A percentile compares a stretch with the other conserved stretches of the same genome.
Conservation (phyloP, 352 stramenopile genomes). For the Phytophthora niederhauseri region DNA sequence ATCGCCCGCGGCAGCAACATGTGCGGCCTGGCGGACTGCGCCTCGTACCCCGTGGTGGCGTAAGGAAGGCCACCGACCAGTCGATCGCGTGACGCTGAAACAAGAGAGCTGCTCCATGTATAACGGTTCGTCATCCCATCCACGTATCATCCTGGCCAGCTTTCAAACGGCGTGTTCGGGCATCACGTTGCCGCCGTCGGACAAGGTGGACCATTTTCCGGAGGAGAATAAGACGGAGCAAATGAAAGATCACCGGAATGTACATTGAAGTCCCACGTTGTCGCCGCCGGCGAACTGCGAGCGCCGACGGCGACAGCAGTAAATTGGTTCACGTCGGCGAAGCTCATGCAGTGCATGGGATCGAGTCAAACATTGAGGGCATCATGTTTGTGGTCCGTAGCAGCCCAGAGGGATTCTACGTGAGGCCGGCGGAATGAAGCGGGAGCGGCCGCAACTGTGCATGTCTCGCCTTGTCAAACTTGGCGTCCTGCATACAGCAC, state of each 20-base stretch:
- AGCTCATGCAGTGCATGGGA: not conserved
- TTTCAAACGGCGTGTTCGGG: not conserved
- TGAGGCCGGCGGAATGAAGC: not conserved
- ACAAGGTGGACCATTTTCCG: conserved; percentile 34
- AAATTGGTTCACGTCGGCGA: not conserved
- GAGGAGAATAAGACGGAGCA: conserved; percentile 22
- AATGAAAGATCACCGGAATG: conserved; percentile 31
- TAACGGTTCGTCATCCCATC: conserved; percentile 6
- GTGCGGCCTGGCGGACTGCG: conserved; percentile 89
- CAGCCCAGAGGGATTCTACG: not conserved
- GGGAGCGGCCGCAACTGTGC: not conserved
- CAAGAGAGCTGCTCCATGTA: not conserved
- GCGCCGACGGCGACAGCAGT: conserved; percentile 13
- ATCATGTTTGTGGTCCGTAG: not conserved
- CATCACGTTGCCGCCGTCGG: conserved; percentile 30
- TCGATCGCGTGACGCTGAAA: conserved; percentile 1
- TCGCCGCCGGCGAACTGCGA: conserved; percentile 18
- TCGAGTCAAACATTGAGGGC: not conserved
- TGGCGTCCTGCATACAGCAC: not conserved
- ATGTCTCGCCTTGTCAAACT: not conserved
- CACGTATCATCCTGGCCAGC: not conserved
- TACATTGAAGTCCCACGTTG: conserved; percentile 5
- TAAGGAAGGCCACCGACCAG: conserved; percentile 29
- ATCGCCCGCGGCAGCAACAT: conserved; percentile 92
- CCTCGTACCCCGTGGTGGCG: conserved; percentile 83